Evolutionary conservation across 176 grass and related monocot genomes (phyloP).

Genomic region (Rhynchospora pubera): DNA sequence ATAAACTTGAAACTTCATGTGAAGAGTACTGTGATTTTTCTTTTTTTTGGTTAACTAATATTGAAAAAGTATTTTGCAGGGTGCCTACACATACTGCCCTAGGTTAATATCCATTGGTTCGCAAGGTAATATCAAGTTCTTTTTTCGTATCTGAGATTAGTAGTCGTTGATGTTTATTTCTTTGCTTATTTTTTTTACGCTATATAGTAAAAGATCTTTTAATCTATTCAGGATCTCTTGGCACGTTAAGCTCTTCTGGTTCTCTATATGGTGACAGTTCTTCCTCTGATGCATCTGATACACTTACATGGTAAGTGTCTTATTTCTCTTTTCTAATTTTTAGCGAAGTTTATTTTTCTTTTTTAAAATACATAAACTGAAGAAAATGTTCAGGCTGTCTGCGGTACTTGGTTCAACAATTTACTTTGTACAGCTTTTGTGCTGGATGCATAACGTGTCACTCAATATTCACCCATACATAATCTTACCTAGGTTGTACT

Average conservation of each 20-base stretch:
- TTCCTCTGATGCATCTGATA: constrained; percentile 5
- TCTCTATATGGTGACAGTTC: constrained; percentile 25
- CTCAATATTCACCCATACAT: neutral
- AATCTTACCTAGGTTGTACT: neutral
- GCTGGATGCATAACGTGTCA: neutral
- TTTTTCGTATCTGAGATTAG: neutral
- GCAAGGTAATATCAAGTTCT: constrained; percentile 50
- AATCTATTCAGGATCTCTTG: constrained; percentile 41
- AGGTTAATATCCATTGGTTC: constrained; percentile 66
- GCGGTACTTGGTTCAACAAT: neutral
- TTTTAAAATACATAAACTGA: neutral
- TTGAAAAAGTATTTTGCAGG: constrained; percentile 37
- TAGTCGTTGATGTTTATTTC: neutral
- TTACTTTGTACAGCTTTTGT: neutral
- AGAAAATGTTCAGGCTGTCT: neutral
- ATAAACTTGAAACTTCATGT: neutral
- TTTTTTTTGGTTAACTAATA: neutral
- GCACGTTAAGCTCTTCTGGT: constrained; percentile 28
- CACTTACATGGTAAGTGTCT: constrained; percentile 34
- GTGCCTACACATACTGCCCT: constrained; percentile 59
- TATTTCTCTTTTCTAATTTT: constrained; percentile 2
- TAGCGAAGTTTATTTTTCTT: neutral
- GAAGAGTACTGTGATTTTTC: neutral
- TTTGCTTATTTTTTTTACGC: neutral
- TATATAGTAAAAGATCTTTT: neutral